A percentile compares a stretch with the other conserved stretches of the same genome.
These are phyloP conservation scores for Tetrastigma voinierianum DNA, from an alignment of 164 flowering plant species.

Conservation along the genomic window DNA sequence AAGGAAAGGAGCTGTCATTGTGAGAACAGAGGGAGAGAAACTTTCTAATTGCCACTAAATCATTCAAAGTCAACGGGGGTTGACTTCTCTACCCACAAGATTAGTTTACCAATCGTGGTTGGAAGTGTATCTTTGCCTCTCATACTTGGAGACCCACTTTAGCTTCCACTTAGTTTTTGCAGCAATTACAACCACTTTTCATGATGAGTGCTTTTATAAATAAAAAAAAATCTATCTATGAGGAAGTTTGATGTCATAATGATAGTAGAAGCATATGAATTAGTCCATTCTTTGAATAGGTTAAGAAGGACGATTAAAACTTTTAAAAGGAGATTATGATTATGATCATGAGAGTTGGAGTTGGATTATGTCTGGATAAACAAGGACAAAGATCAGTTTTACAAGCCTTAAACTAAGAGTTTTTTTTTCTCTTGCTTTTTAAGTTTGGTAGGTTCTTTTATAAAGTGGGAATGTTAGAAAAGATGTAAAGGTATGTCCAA, in stretches of 20 bases:
- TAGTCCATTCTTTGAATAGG: neutral
- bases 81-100: neutral
- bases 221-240: neutral
- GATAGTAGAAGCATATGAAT: neutral
- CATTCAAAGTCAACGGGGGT: slow-evolving; percentile 11
- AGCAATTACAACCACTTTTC: slow-evolving; percentile 7
- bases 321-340: slow-evolving; percentile 9
- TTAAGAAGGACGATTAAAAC: neutral
- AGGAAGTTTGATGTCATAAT: neutral
- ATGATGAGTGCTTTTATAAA: neutral
- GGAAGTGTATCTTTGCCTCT: neutral
- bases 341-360: neutral
- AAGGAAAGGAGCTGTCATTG: no score
- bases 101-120: neutral
- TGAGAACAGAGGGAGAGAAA: no score
- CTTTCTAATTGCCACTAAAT: neutral
- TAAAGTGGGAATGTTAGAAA: slow-evolving; percentile 3
- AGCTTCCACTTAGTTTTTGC: slow-evolving; percentile 1
- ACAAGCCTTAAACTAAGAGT: neutral
- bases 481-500: slow-evolving; percentile 7
- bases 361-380: slow-evolving; percentile 13
- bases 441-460: neutral
- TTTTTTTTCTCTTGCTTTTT: neutral
- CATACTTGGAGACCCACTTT: neutral
- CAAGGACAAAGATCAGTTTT: slow-evolving; percentile 15